Percentiles rank a stretch among this genome's conserved stretches.
phyloP scores from a whole-genome alignment of 495 filamentous ascomycete genomes.

The Apodospora peruviana region DNA sequence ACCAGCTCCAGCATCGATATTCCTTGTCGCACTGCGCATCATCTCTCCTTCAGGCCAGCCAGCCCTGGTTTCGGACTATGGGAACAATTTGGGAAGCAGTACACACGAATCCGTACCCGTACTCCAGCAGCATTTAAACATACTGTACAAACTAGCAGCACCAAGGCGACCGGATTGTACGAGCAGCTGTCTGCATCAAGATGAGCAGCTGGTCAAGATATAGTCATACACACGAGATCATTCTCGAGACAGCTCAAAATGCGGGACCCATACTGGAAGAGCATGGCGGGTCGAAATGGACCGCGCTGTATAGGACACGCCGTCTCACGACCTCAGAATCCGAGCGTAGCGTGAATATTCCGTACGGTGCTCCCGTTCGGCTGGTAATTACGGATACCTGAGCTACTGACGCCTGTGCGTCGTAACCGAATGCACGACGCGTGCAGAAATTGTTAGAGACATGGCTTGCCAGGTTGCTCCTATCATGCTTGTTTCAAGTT shows the following conservation, averaged over 20 bases:
- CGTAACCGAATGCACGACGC: not conserved
- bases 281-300: not conserved
- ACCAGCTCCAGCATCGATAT: slow-evolving; percentile 7
- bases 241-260: too few relatives aligned
- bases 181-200: not conserved
- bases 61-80: not conserved
- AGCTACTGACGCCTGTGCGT: too few relatives aligned
- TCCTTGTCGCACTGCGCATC: slow-evolving; percentile 6
- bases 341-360: not conserved
- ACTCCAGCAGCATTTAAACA: not conserved
- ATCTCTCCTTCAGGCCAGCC: not conserved
- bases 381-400: not conserved
- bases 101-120: not conserved
- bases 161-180: not conserved
- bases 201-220: too few relatives aligned
- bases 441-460: not conserved
- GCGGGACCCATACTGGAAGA: too few relatives aligned
- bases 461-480: not conserved
- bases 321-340: not conserved
- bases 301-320: not conserved
- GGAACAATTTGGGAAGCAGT: slow-evolving; percentile 1
- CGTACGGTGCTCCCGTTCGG: not conserved
- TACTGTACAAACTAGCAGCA: too few relatives aligned
- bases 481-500: not conserved
- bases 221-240: too few relatives aligned